Evolutionary conservation across 1,284 basidiomycete genomes (phyloP).

Genomic region (Erythrobasidium hasegawianum): DNA sequence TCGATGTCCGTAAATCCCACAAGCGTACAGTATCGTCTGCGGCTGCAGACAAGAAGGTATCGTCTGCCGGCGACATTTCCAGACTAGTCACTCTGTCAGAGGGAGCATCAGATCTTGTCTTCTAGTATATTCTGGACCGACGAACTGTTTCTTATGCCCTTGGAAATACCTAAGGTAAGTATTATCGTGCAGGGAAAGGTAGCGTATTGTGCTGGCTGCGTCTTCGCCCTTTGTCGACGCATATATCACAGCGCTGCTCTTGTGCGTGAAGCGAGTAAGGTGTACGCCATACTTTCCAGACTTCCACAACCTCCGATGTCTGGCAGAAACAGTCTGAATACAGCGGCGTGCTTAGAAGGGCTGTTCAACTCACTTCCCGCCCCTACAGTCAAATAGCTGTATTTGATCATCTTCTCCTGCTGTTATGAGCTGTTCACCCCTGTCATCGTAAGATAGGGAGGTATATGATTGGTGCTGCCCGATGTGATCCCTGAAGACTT

Average conservation of each 20-base stretch:
- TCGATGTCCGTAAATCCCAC: conserved; percentile 84
- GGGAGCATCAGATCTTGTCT: not conserved
- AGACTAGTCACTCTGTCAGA: conserved; percentile 69
- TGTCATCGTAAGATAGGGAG: conserved; percentile 83
- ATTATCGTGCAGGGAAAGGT: conserved; percentile 93
- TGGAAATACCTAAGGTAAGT: conserved; percentile 92
- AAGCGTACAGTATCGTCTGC: conserved; percentile 91
- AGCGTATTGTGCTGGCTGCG: conserved; percentile 71
- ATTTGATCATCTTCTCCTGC: conserved; percentile 92
- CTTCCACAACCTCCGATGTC: conserved; percentile 68
- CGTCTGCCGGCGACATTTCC: conserved; percentile 86
- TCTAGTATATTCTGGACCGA: conserved; percentile 3
- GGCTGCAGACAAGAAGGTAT: conserved; percentile 91
- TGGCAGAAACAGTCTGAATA: conserved; percentile 49
- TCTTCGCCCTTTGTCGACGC: conserved; percentile 92
- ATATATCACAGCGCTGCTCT: conserved; percentile 74
- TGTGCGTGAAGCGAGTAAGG: conserved; percentile 90
- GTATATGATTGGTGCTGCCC: conserved; percentile 62
- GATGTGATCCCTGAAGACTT: conserved; percentile 76
- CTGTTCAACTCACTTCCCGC: conserved; percentile 73
- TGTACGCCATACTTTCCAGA: conserved; percentile 97
- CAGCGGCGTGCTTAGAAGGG: no score
- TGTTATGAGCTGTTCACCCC: conserved; percentile 78
- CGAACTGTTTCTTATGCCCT: conserved; percentile 73
- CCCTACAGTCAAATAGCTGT: conserved; percentile 78